Evolutionary conservation across 176 grass and related monocot genomes (phyloP), one percentile per base, ranked within the genome.

Genomic region (Echinochloa phyllopogon): DNA sequence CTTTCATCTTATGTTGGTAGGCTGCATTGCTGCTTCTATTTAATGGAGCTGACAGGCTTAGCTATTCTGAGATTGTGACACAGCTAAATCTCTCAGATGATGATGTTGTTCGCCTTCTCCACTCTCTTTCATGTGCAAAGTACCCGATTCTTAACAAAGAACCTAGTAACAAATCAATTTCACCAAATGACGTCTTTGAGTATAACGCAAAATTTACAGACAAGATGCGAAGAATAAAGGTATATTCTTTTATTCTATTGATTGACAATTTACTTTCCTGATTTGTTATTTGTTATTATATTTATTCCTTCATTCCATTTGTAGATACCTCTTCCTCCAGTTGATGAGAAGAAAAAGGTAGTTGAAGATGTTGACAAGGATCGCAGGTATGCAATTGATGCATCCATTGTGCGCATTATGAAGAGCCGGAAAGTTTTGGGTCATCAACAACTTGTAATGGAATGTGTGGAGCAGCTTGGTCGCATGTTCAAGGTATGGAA

Each of bases 291-390:
- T 53, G 49, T 39, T 72, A 21, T 55, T 44, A 68, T 21, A 36
- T 29, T 37, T 37, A 23, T 27, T 52, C 51, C 25, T 73, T 83
- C 21, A 45, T 72, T 64, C n/a, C 37, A 48, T 45, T 47, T 82
- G 40, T 68, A 94, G 95, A 90, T 97, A 69, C 88, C 90, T 70
- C 92, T 92, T 51, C 92, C 95, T 72, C 92, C 95, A 53, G 88
- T 94, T 44, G 90, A 97, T 76, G 95, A 97, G 88, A 97, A 97
- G 75, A 97, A 89, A 80, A 94, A 91, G 70, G 92, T 97, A 6
- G 87, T 97, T 63, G 95, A 97, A 91, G 95, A 97, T 79, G 92
- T 97, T 79, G 92, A 93, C 58, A 97, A 97, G 64, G 95, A 92
- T 59, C 83, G 95, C 27, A 90, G 92, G 61, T 97, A 94, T 37